Percentiles rank a stretch among this genome's conserved stretches.
Evolutionary conservation across 306 rosid genomes (phyloP).

Genomic region (Dalbergia cultrata): DNA sequence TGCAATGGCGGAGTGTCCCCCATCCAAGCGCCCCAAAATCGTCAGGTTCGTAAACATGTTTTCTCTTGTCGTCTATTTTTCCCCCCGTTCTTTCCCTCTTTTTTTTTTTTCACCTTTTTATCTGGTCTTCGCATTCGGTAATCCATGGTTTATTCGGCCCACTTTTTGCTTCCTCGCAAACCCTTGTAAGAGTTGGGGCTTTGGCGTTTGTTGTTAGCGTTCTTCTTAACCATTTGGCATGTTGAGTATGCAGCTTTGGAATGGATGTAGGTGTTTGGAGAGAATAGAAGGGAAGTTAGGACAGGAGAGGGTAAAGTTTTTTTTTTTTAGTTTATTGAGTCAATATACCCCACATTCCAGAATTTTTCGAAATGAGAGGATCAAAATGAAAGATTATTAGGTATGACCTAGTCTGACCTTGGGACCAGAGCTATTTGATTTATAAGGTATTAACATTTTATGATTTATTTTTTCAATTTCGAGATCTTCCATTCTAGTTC

Average conservation of each 20-base stretch:
- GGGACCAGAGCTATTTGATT: neutral
- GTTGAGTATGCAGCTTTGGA: neutral
- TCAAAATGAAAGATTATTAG: neutral
- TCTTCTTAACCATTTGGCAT: neutral
- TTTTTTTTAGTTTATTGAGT: neutral
- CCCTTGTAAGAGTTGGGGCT: slow-evolving; percentile 28
- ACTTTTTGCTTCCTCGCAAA: neutral
- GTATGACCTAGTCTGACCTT: neutral
- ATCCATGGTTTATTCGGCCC: neutral
- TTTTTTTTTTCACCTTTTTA: no score
- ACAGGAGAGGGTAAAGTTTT: neutral
- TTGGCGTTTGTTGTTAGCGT: slow-evolving; percentile 1
- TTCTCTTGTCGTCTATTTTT: neutral
- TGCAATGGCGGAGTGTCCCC: slow-evolving; percentile 68
- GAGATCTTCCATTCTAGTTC: neutral
- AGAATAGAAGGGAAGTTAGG: neutral
- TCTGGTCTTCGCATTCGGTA: neutral
- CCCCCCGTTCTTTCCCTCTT: neutral
- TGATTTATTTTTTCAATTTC: neutral
- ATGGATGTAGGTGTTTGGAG: neutral
- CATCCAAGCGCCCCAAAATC: slow-evolving; percentile 78
- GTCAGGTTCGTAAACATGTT: slow-evolving; percentile 57
- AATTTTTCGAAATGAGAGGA: slow-evolving; percentile 16
- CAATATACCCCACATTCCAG: neutral
- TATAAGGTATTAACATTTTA: neutral